These are phyloP conservation scores for Sclerotinia borealis DNA, from an alignment of 2,329 filamentous ascomycete species.

Conservation along the genomic window DNA sequence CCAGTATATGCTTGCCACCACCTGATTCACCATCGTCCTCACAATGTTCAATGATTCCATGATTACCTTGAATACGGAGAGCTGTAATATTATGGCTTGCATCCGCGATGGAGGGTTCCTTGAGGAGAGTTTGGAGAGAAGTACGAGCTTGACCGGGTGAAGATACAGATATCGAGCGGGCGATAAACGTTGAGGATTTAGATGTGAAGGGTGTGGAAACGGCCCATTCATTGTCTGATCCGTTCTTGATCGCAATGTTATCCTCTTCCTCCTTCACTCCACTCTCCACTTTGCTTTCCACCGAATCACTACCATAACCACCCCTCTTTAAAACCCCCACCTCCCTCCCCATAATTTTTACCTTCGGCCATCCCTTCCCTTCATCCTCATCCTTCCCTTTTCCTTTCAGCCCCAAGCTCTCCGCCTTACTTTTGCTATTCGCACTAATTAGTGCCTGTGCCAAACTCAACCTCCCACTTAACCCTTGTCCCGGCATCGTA, in stretches of 20 bases:
- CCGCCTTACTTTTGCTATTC: constrained; percentile 64
- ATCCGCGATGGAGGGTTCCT: constrained; percentile 44
- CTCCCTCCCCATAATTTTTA: constrained; percentile 67
- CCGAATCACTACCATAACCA: constrained; percentile 46
- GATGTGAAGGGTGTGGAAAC: constrained; percentile 46
- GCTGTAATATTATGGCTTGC: constrained; percentile 48
- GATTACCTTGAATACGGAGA: constrained; percentile 26
- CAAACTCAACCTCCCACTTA: constrained; percentile 76
- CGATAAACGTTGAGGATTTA: constrained; percentile 52
- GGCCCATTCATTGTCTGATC: constrained; percentile 38
- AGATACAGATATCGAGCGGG: constrained; percentile 42
- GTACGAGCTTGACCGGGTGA: constrained; percentile 37
- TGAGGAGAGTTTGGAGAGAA: constrained; percentile 44
- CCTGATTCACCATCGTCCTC: constrained; percentile 56
- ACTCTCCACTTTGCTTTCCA: constrained; percentile 4
- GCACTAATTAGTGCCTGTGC: constrained; percentile 79
- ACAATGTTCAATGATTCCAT: constrained; percentile 24
- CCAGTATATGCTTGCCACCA: constrained; percentile 50
- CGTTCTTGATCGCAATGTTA: not conserved
- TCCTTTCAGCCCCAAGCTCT: constrained; percentile 14
- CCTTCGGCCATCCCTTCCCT: constrained; percentile 47
- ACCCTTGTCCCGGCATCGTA: constrained; percentile 80
- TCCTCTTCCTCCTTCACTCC: not conserved
- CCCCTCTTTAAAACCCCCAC: constrained; percentile 70
- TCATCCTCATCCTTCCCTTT: constrained; percentile 10